A percentile compares a stretch with the other conserved stretches of the same genome.
These are phyloP conservation scores for Leucocoprinus leucothites DNA, from an alignment of 768 basidiomycete species.

Conservation along the genomic window DNA sequence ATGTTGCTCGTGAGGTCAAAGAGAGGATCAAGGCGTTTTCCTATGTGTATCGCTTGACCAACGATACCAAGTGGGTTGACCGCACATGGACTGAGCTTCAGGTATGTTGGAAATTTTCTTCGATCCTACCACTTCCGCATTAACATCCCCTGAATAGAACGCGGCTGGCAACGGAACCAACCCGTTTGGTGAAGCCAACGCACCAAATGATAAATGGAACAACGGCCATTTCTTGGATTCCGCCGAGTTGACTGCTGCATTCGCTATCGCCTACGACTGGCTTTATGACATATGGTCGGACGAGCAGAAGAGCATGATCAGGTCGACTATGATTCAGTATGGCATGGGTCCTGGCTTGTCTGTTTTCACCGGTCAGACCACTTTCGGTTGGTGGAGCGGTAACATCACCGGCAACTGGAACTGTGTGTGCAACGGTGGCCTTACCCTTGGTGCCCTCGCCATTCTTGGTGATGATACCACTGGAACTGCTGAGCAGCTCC, in stretches of 20 bases:
- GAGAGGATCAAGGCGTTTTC: conserved; percentile 88
- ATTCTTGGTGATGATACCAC: conserved; percentile 83
- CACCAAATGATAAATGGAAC: conserved; percentile 73
- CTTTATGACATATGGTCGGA: conserved; percentile 79
- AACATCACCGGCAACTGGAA: conserved; percentile 93
- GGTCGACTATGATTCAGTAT: conserved; percentile 68
- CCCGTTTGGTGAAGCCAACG: conserved; percentile 55
- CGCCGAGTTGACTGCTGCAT: conserved; percentile 88
- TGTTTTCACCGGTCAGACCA: conserved; percentile 40
- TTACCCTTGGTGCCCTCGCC: conserved; percentile 87
- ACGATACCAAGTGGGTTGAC: conserved; percentile 90
- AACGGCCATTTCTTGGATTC: conserved; percentile 86
- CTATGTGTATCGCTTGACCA: conserved; percentile 88
- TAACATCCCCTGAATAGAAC: conserved; percentile 40
- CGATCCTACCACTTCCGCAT: background rate
- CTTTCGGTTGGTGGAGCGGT: conserved; percentile 77
- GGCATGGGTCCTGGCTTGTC: conserved; percentile 68
- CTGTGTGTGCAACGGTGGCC: conserved; percentile 90
- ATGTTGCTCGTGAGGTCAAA: conserved; percentile 87
- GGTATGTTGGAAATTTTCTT: conserved; percentile 43
- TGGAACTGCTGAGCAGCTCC: conserved; percentile 62
- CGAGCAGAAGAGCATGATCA: conserved; percentile 68
- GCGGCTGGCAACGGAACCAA: conserved; percentile 57
- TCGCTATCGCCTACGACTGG: conserved; percentile 96
- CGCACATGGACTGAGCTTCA: conserved; percentile 80